A percentile compares a stretch with the other conserved stretches of the same genome.
Evolutionary conservation across 148 eudicot species (phyloP).

Genomic region (Pharnaceum exiguum): DNA sequence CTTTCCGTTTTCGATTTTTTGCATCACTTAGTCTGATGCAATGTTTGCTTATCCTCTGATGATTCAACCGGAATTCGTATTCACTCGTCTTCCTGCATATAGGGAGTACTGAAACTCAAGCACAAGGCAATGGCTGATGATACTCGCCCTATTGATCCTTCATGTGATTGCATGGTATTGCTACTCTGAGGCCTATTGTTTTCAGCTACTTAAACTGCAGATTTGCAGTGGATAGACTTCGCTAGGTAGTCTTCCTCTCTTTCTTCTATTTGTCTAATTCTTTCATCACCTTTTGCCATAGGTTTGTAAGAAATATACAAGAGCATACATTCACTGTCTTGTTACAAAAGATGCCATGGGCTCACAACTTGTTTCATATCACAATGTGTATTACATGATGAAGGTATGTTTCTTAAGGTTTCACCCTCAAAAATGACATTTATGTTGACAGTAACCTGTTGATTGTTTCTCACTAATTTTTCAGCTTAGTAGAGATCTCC

Average conservation of each 20-base stretch:
- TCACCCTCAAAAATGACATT: not conserved
- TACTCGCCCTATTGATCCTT: conserved; percentile 70
- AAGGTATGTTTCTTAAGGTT: conserved; percentile 33
- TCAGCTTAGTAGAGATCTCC: conserved; percentile 89
- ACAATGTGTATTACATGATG: conserved; percentile 86
- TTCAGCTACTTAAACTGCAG: not conserved
- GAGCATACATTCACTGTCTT: conserved; percentile 86
- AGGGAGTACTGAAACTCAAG: conserved; percentile 76
- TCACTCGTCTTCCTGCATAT: not conserved
- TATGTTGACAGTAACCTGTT: not conserved
- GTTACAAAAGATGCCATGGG: conserved; percentile 98
- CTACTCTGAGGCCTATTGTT: not conserved
- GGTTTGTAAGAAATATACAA: conserved; percentile 83
- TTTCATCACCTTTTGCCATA: conserved; percentile 14
- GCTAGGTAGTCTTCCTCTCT: not conserved
- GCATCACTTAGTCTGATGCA: not conserved
- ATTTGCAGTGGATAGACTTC: not conserved
- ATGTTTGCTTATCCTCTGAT: not conserved
- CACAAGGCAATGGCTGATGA: conserved; percentile 80
- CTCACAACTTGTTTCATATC: conserved; percentile 89
- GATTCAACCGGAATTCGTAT: too few relatives aligned
- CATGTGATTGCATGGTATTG: conserved; percentile 82
- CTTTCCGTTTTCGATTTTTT: not conserved
- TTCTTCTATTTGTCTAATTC: not conserved
- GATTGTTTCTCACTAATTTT: conserved; percentile 3